Evolutionary conservation across 2,329 filamentous ascomycete species (phyloP).

Genomic region (Nothophaeocryptopus gaeumannii): DNA sequence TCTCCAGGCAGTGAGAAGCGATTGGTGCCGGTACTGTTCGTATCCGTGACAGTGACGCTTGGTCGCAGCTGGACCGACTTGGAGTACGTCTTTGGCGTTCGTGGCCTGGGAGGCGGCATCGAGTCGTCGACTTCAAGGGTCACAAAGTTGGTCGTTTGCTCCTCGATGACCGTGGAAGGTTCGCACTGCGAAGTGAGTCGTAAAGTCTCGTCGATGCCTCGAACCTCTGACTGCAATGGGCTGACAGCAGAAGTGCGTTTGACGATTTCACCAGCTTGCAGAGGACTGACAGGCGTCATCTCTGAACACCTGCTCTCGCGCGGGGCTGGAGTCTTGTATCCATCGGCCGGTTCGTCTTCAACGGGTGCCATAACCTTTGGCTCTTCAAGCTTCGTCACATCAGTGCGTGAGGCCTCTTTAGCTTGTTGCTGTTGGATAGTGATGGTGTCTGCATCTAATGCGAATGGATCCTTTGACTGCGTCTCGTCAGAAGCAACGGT

Average conservation of each 20-base stretch:
- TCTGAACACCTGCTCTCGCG: conserved; percentile 13
- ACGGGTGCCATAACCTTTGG: not conserved
- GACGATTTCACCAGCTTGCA: conserved; percentile 29
- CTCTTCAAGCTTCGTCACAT: conserved; percentile 7
- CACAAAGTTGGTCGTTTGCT: conserved; percentile 6
- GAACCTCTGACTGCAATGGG: conserved; percentile 30
- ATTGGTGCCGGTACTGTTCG: conserved; percentile 25
- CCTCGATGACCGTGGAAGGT: conserved; percentile 8
- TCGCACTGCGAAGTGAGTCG: conserved; percentile 15
- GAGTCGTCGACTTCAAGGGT: conserved; percentile 18
- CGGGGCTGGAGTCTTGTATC: conserved; percentile 13
- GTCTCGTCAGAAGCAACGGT: conserved; percentile 31
- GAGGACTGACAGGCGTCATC: conserved; percentile 31
- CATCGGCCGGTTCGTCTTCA: not conserved
- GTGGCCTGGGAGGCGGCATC: conserved; percentile 29
- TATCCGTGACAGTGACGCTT: conserved; percentile 22
- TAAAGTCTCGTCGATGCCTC: conserved; percentile 32
- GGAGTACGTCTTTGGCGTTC: conserved; percentile 33
- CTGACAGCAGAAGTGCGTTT: conserved; percentile 35
- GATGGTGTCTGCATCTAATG: conserved; percentile 35
- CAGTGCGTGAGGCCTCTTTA: conserved; percentile 12
- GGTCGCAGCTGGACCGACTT: conserved; percentile 34
- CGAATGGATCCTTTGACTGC: conserved; percentile 33
- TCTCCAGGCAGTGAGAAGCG: conserved; percentile 34
- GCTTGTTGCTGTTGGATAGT: conserved; percentile 31